These are phyloP conservation scores for Fusarium musae DNA, from an alignment of 2,329 filamentous ascomycete species.

Conservation along the genomic window DNA sequence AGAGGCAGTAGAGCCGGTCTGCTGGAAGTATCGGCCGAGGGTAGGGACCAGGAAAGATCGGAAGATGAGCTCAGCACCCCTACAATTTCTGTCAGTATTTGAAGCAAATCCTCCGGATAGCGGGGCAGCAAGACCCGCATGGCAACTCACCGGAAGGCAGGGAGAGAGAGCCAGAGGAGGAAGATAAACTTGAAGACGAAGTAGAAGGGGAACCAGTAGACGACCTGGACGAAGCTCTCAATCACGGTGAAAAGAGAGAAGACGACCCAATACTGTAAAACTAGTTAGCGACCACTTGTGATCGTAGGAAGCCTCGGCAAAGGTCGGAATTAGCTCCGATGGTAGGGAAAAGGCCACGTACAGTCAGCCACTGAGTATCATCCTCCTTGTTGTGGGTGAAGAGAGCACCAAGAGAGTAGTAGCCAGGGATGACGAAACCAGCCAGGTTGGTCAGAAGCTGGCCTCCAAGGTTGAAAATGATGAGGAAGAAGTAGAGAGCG, in stretches of 20 bases:
- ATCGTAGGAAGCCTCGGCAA: background rate
- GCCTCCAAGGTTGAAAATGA: slow-evolving; percentile 91
- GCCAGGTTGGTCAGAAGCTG: slow-evolving; percentile 89
- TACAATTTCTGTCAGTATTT: slow-evolving; percentile 53
- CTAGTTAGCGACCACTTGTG: slow-evolving; percentile 48
- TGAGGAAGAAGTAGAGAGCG: slow-evolving; percentile 88
- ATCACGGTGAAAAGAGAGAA: slow-evolving; percentile 84
- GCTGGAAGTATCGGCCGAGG: slow-evolving; percentile 89
- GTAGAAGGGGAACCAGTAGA: slow-evolving; percentile 99
- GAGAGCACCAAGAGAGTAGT: slow-evolving; percentile 84
- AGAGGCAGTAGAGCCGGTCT: slow-evolving; percentile 77
- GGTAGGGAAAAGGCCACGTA: slow-evolving; percentile 55
- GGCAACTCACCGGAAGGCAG: slow-evolving; percentile 82
- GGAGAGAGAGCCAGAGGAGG: slow-evolving; percentile 96
- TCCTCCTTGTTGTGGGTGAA: slow-evolving; percentile 78
- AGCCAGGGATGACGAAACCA: slow-evolving; percentile 83
- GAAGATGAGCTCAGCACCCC: slow-evolving; percentile 96
- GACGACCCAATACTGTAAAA: slow-evolving; percentile 82
- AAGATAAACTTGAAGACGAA: slow-evolving; percentile 99
- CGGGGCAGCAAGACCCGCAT: slow-evolving; percentile 14
- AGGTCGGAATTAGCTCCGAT: slow-evolving; percentile 7
- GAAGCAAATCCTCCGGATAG: slow-evolving; percentile 4
- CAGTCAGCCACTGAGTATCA: slow-evolving; percentile 83
- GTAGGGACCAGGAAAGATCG: slow-evolving; percentile 93
- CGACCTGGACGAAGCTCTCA: slow-evolving; percentile 84